phyloP scores from a whole-genome alignment of 2,329 filamentous ascomycete species.

The Talaromyces funiculosus region DNA sequence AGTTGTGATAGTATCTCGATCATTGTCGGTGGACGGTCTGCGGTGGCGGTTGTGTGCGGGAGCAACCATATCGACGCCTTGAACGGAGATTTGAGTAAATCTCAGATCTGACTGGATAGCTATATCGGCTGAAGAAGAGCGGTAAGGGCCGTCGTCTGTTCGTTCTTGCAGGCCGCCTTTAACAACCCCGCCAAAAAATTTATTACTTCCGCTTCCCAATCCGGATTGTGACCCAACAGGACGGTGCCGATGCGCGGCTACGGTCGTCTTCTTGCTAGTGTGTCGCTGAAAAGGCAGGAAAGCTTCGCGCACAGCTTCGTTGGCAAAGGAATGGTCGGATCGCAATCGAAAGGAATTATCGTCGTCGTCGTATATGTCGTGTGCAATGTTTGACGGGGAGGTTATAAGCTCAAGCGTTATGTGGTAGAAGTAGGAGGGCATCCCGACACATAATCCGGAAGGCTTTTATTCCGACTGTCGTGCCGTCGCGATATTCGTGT shows the following conservation, averaged over 20 bases:
- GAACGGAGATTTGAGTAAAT: constrained; percentile 70
- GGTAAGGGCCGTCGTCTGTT: too few species aligned
- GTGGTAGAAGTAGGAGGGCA: constrained; percentile 61
- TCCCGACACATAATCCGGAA: constrained; percentile 34
- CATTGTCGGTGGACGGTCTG: constrained; percentile 20
- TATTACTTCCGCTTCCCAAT: constrained; percentile 6
- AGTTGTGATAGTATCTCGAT: constrained; percentile 39
- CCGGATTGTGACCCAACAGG: constrained; percentile 12
- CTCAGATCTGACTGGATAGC: constrained; percentile 61
- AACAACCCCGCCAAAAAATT: neutral
- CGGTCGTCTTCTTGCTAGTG: constrained; percentile 10
- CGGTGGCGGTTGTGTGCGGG: constrained; percentile 19
- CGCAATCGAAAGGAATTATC: neutral
- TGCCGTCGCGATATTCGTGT: neutral
- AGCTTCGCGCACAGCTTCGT: constrained; percentile 34
- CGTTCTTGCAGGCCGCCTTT: neutral
- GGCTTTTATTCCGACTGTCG: neutral
- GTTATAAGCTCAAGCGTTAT: constrained; percentile 55
- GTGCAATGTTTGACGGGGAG: constrained; percentile 19
- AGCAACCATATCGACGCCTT: constrained; percentile 69
- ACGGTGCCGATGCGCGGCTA: neutral
- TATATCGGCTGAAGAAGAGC: neutral
- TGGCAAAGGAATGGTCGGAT: constrained; percentile 23
- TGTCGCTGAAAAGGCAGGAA: constrained; percentile 32
- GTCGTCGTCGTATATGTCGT: neutral